These are phyloP conservation scores for Pecoramyces ruminantium DNA, from an alignment of 192 early-diverging fungal genomes.

Conservation along the genomic window DNA sequence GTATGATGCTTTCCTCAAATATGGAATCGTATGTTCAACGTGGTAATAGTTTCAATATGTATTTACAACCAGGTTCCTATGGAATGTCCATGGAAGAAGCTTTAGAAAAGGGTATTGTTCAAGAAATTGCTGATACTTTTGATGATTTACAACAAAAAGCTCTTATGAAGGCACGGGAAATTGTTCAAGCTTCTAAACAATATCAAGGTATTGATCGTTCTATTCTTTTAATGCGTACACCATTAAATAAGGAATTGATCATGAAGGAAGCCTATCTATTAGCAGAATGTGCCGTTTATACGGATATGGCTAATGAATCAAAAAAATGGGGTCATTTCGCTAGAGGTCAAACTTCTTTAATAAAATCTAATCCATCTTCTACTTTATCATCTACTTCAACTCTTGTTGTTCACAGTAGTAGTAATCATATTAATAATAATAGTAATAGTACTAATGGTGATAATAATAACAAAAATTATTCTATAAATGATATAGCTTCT, in stretches of 20 bases:
- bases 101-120: not conserved
- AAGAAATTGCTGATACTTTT: not conserved
- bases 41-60: not conserved
- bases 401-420: too few species aligned
- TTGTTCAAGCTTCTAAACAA: not conserved
- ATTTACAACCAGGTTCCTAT: not conserved
- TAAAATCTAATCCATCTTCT: not conserved
- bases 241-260: not conserved
- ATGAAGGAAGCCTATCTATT: not conserved
- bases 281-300: not conserved
- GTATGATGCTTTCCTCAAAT: too few species aligned
- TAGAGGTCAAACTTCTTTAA: not conserved
- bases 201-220: not conserved
- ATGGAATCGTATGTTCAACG: not conserved
- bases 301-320: not conserved
- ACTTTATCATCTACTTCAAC: not conserved
- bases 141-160: not conserved
- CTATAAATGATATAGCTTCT: too few species aligned
- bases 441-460: too few species aligned
- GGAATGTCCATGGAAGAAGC: not conserved
- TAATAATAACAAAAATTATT: too few species aligned
- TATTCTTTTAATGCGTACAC: not conserved
- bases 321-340: not conserved
- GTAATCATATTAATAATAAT: too few species aligned
- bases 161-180: not conserved